Conservation (phyloP, 2,329 filamentous ascomycete species). For the Rutstroemia sp. region DNA sequence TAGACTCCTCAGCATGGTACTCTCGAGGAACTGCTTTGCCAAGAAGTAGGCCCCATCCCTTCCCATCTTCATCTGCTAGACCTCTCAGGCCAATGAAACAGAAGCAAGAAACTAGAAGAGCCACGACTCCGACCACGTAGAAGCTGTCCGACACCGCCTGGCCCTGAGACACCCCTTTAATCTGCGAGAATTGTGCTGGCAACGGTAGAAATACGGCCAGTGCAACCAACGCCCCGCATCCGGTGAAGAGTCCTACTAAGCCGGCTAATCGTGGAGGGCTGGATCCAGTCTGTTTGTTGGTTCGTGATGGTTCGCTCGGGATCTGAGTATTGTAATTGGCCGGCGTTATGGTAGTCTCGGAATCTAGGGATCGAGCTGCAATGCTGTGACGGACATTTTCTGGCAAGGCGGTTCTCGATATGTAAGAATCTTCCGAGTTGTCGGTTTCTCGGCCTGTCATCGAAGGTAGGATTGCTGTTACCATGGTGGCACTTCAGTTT, state of each 20-base stretch:
- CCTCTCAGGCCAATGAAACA: constrained; percentile 72
- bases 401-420: constrained; percentile 13
- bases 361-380: constrained; percentile 60
- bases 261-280: constrained; percentile 65
- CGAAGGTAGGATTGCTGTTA: constrained; percentile 83
- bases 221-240: constrained; percentile 82
- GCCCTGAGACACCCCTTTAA: constrained; percentile 62
- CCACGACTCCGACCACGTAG: constrained; percentile 72
- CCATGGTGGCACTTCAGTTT: constrained; percentile 69
- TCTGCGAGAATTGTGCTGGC: constrained; percentile 67
- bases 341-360: constrained; percentile 69
- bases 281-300: constrained; percentile 28
- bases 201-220: constrained; percentile 78
- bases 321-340: constrained; percentile 37
- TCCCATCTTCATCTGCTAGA: constrained; percentile 66
- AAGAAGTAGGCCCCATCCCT: constrained; percentile 58
- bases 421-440: constrained; percentile 17
- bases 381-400: constrained; percentile 43
- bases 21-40: constrained; percentile 25
- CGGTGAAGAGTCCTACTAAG: constrained; percentile 86
- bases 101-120: constrained; percentile 63
- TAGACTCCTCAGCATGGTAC: constrained; percentile 12
- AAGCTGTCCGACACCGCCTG: constrained; percentile 77
- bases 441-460: constrained; percentile 40
- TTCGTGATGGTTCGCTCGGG: constrained; percentile 11